Base-by-base conservation (phyloP, 2,329 filamentous ascomycete species). In the Alternaria metachromatica region DNA sequence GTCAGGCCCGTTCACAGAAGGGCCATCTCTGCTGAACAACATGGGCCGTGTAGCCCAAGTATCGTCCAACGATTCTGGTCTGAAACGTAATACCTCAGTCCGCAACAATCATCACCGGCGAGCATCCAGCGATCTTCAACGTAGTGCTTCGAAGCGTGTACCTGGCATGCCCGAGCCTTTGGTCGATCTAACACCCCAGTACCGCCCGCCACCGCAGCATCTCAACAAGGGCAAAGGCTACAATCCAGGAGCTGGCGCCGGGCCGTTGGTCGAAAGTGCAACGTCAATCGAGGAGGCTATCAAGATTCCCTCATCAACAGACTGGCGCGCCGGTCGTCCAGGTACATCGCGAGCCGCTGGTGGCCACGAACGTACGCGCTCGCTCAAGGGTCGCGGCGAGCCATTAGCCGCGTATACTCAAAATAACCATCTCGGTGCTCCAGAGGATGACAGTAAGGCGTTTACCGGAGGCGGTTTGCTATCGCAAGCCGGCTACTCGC, bases 171-270 rank as follows among this genome's bases (percentile, higher is more conserved):
- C 84, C 3, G 88, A 88, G 65, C 90, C 91, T 2, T 83, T 94
- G 6, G 80, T 94, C 28, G 91, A 92, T 72, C 84, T 93, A 44
- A 89, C 88, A 0, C 88, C 89, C 0, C 83, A 84, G 53, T 91
- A 90, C 72, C 84, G 86, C 54, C 89, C 91, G 65, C 85, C 89
- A 7, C 89, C 89, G 18, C 84, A 90, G 76, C 85, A 85, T 72
- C 79, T 82, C 53, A 83, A 85, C 15, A 85, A 85, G 63, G 87
- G 87, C 9, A 85, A 84, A 61, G 88, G 87, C 5, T 82, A 77
- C 72, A 65, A 71, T 4, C 78, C 78, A 2, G 79, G 80, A 9
- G 70, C 73, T 3, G 59, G 77, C 8, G 65, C 79, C 2, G 83
- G 82, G 4, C 81, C 80, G 2, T 75, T 85, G 6, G 80, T 85